Evolutionary conservation across 345 rosid genomes (phyloP).

Genomic region (Kandelia obovata): DNA sequence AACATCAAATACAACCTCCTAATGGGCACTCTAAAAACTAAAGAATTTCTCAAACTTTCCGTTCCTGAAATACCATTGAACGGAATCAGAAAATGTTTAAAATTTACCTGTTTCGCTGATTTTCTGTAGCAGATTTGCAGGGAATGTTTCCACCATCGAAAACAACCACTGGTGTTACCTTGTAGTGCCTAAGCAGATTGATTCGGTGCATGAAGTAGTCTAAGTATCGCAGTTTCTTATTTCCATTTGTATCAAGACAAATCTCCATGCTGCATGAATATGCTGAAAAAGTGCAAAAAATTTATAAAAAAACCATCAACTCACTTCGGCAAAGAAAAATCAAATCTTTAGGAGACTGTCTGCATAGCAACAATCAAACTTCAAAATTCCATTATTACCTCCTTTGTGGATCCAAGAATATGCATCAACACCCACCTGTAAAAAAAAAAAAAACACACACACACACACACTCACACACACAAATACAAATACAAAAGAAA

Average conservation of each 20-base stretch:
- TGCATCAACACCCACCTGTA: conserved; percentile 93
- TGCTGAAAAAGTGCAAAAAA: conserved; percentile 34
- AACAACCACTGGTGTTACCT: conserved; percentile 73
- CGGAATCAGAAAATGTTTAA: background rate
- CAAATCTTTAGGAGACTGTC: background rate
- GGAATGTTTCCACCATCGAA: conserved; percentile 83
- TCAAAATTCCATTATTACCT: conserved; percentile 37
- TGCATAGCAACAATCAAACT: background rate
- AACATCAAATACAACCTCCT: background rate
- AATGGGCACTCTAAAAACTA: background rate
- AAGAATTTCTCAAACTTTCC: background rate
- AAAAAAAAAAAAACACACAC: background rate
- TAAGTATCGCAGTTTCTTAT: conserved; percentile 57
- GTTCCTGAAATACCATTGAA: background rate
- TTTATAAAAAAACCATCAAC: background rate
- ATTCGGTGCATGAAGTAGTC: conserved; percentile 83
- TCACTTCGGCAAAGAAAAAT: background rate
- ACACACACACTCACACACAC: no score
- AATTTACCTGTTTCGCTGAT: conserved; percentile 55
- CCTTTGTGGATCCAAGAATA: conserved; percentile 96
- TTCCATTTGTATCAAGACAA: conserved; percentile 57
- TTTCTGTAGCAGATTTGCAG: conserved; percentile 69
- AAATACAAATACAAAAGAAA: background rate
- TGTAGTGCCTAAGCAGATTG: conserved; percentile 56
- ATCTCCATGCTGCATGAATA: conserved; percentile 98